Evolutionary conservation across 2,329 filamentous ascomycete genomes (phyloP), one percentile per base, ranked within the genome.

Genomic region (Ceratocystiopsis brevicomis): DNA sequence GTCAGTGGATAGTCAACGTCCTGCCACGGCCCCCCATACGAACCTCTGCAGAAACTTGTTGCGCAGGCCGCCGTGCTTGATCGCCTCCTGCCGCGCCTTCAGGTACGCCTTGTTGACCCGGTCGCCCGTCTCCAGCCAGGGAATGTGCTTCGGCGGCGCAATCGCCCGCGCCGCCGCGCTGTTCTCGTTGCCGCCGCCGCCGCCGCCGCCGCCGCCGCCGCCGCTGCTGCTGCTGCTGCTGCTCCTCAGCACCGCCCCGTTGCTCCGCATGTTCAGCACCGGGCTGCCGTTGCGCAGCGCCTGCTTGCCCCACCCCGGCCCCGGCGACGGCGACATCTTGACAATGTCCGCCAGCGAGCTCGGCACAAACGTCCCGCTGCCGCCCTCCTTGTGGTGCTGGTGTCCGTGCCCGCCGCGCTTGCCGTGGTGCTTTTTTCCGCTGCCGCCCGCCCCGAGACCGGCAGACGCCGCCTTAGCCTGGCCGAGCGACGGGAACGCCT

Each of bases 11-110:
- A n/a, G n/a, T n/a, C n/a, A n/a, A n/a, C n/a, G n/a, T n/a, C n/a
- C n/a, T n/a, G n/a, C n/a, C n/a, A n/a, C n/a, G n/a, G n/a, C n/a
- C n/a, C n/a, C n/a, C n/a, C n/a, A n/a, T 21, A 21, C 19, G 4
- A 4, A 88, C 84, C 84, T 94, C 61, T 95, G 88, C 44, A 98
- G 63, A 54, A 96, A 98, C 58, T 96, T 96, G 60, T 96, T 98
- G 49, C 90, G 76, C 57, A 95, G 73, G 52, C 87, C 90, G 51
- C 90, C 90, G 58, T 98, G 90, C 62, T 93, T 93, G 59, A 98
- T 94, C 45, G 90, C 90, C 61, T 96, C 88, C 55, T 87, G 82
- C 43, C 90, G 80, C 52, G 87, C 85, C 63, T 94, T 94, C 52
- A 98, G 73, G 58, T 98, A 98, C 19, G 85, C 80, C 60, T 87